These are phyloP conservation scores for Curvularia eragrostidis DNA, from an alignment of 2,329 filamentous ascomycete genomes.

Conservation along the genomic window DNA sequence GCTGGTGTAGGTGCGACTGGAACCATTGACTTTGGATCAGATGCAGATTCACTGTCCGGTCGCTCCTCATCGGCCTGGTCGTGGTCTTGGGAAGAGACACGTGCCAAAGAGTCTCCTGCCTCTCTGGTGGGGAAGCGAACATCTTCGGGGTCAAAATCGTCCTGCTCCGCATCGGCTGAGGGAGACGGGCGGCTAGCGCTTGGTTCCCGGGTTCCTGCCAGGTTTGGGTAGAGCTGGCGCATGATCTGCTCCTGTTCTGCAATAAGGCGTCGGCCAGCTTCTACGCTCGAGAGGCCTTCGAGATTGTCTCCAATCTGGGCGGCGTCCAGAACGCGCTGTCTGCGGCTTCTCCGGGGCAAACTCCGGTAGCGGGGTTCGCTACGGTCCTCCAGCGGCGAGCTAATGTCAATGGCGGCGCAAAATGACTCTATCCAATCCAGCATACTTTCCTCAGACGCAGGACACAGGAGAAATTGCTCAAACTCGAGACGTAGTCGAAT, in stretches of 20 bases:
- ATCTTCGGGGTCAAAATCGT: slow-evolving; percentile 50
- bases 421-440: slow-evolving; percentile 70
- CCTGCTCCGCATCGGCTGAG: slow-evolving; percentile 40
- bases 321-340: slow-evolving; percentile 47
- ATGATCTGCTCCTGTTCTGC: slow-evolving; percentile 59
- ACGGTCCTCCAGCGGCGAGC: slow-evolving; percentile 73
- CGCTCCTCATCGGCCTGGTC: slow-evolving; percentile 28
- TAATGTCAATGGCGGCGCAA: slow-evolving; percentile 76
- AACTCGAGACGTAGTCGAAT: slow-evolving; percentile 75
- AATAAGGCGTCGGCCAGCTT: slow-evolving; percentile 50
- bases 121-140: slow-evolving; percentile 42
- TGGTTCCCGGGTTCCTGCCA: slow-evolving; percentile 36
- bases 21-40: slow-evolving; percentile 45
- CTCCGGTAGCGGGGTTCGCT: slow-evolving; percentile 55
- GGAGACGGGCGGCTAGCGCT: slow-evolving; percentile 19
- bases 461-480: slow-evolving; percentile 75
- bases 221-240: slow-evolving; percentile 55
- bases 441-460: slow-evolving; percentile 68
- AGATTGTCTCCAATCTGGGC: slow-evolving; percentile 41
- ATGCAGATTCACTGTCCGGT: slow-evolving; percentile 25
- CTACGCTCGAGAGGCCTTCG: slow-evolving; percentile 37
- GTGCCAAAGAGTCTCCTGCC: slow-evolving; percentile 21
- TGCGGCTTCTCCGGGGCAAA: slow-evolving; percentile 53
- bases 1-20: slow-evolving; percentile 39
- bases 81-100: slow-evolving; percentile 27